Conservation (phyloP, 2,329 filamentous ascomycete species). For the Pseudogymnoascus sp. region DNA sequence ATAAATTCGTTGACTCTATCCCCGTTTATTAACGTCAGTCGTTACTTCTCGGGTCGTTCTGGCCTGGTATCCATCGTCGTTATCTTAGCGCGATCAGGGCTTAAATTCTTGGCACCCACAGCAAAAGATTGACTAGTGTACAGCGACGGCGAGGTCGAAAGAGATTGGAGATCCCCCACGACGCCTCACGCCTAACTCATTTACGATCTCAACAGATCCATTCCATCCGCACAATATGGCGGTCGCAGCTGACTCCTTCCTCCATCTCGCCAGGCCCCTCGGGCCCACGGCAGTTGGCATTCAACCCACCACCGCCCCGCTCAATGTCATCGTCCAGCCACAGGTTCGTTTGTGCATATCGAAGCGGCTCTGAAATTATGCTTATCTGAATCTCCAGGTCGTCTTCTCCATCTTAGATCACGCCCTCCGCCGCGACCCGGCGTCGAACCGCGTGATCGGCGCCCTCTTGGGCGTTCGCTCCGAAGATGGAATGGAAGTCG, state of each 20-base stretch:
- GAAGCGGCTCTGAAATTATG: background rate
- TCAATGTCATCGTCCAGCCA: conserved; percentile 90
- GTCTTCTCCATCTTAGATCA: conserved; percentile 83
- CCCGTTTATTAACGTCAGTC: background rate
- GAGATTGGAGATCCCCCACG: conserved; percentile 13
- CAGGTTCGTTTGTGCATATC: conserved; percentile 55
- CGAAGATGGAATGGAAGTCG: conserved; percentile 94
- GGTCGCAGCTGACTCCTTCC: conserved; percentile 68
- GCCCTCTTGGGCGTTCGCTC: conserved; percentile 87
- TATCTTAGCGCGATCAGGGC: conserved; percentile 43
- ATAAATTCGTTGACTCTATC: background rate
- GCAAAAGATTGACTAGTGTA: conserved; percentile 23
- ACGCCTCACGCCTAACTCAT: conserved; percentile 14
- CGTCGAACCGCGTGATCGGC: conserved; percentile 93
- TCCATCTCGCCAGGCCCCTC: conserved; percentile 89
- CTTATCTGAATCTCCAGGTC: conserved; percentile 41
- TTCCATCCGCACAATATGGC: conserved; percentile 61
- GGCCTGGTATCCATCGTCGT: conserved; percentile 22
- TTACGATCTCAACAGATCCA: conserved; percentile 9
- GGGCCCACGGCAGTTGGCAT: conserved; percentile 73
- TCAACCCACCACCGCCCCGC: conserved; percentile 79
- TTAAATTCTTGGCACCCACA: conserved; percentile 21
- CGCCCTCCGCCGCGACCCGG: conserved; percentile 76
- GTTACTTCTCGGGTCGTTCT: conserved; percentile 8
- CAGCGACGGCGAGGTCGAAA: conserved; percentile 18